A percentile compares a stretch with the other conserved stretches of the same genome.
Conservation (phyloP, 257 asterid species). For the Solanum piurae region DNA sequence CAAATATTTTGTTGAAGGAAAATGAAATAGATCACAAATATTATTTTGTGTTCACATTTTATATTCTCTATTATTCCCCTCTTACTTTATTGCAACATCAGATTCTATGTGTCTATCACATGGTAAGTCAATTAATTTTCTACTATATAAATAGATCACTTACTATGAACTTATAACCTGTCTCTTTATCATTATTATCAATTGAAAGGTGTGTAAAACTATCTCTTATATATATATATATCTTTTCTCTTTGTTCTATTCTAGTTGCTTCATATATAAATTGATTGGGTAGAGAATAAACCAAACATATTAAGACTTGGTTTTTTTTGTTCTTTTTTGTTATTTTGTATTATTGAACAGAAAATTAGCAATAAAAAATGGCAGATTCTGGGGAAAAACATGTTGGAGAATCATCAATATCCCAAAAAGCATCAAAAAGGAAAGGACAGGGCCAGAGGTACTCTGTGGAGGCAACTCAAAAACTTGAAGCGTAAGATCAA, state of each 20-base stretch:
- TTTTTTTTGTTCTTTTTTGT: not conserved
- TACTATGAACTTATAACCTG: not conserved
- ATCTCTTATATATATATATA: not conserved
- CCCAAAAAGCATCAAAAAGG: constrained; percentile 16
- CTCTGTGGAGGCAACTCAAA: constrained; percentile 42
- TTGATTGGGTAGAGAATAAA: not conserved
- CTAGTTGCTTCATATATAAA: not conserved
- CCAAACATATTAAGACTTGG: not conserved
- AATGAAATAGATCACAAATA: not conserved
- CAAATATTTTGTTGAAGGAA: no score
- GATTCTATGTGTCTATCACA: not conserved
- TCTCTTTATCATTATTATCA: not conserved
- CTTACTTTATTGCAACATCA: not conserved
- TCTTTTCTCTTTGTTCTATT: not conserved
- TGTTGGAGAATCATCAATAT: constrained; percentile 15
- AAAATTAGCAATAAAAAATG: not conserved
- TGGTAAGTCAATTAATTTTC: not conserved
- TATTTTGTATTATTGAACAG: not conserved
- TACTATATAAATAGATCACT: not conserved
- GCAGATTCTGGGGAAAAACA: constrained; percentile 29
- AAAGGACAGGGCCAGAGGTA: constrained; percentile 46
- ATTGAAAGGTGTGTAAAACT: not conserved
- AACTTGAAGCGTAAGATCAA: constrained; percentile 51
- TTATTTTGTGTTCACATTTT: not conserved
- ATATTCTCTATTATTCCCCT: not conserved